Conservation (phyloP, 257 asterid genomes). For the Solanum chmielewskii region DNA sequence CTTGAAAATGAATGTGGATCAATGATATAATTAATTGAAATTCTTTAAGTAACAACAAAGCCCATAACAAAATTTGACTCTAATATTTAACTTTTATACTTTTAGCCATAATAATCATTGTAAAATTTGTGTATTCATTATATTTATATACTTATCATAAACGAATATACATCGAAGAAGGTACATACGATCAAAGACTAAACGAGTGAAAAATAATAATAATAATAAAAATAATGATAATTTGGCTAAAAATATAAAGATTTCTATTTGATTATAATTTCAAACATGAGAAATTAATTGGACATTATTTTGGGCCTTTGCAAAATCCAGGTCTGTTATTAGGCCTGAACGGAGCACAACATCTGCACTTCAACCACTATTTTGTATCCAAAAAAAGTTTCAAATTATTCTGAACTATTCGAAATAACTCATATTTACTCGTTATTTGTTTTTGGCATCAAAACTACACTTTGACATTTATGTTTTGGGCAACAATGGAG, state of each 20-base stretch:
- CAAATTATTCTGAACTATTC: too few relatives aligned
- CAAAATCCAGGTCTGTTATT: not conserved
- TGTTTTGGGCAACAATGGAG: not conserved
- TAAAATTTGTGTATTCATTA: not conserved
- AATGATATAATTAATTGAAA: not conserved
- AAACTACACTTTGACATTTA: too few relatives aligned
- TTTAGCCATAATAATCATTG: not conserved
- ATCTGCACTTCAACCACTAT: not conserved
- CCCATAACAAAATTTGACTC: not conserved
- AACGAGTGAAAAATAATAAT: too few relatives aligned
- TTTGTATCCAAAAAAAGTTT: not conserved
- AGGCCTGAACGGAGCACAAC: not conserved
- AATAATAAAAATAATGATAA: too few relatives aligned
- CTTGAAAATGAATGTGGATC: not conserved
- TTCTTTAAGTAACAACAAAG: not conserved
- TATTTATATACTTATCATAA: not conserved
- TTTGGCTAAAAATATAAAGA: not conserved
- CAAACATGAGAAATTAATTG: not conserved
- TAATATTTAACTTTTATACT: not conserved
- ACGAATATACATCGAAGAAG: not conserved
- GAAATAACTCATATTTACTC: too few relatives aligned
- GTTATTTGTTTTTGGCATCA: not conserved
- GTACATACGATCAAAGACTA: not conserved
- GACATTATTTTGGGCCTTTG: not conserved
- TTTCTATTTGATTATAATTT: not conserved